Base-by-base conservation (phyloP, 2,329 filamentous ascomycete genomes). In the Nemania sp. region DNA sequence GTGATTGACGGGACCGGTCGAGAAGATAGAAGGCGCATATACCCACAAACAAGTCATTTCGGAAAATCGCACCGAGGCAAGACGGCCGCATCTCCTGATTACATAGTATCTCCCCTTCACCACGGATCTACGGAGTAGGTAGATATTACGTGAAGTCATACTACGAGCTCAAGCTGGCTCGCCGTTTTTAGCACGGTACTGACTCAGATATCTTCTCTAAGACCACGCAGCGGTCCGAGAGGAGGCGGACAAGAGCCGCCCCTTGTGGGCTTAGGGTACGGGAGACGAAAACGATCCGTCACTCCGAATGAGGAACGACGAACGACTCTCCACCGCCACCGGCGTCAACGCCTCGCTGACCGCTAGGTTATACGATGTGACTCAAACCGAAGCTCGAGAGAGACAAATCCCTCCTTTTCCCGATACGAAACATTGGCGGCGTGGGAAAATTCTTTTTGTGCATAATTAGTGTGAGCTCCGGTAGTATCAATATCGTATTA, bases 291-390 rank as follows among this genome's bases (percentile, higher is more conserved):
- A 51, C 47, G 47, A 41, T 11, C 53, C n/a, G 20, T 38, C 8
- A 56, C 22, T 22, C 5, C 53, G n/a, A 24, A n/a, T 22, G 20
- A 29, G 6, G 41, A 45, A n/a, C 32, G 20, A 29, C 18, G 41
- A 45, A 45, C 41, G 41, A 22, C 41, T 45, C 41, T 20, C 41
- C 41, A 45, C 53, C 53, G 26, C 51, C 26, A 26, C 47, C 51
- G 26, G 27, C 49, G 24, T 53, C 26, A 26, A 52, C 15, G 49
- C 20, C 29, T 54, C 24, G 51, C 20, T 56, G 20, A 41, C 29
- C 29, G 29, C 53, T 35, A 54, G 5, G 29, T 27, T 49, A 49
- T 15, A 49, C 6, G 2, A 56, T 18, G 18, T 56, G 32, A 56
- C 32, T 56, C 35, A 15, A 56, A 22, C 7, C 32, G 3, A 56